Conservation (phyloP, 306 rosid species). For the Medicago lupulina region DNA sequence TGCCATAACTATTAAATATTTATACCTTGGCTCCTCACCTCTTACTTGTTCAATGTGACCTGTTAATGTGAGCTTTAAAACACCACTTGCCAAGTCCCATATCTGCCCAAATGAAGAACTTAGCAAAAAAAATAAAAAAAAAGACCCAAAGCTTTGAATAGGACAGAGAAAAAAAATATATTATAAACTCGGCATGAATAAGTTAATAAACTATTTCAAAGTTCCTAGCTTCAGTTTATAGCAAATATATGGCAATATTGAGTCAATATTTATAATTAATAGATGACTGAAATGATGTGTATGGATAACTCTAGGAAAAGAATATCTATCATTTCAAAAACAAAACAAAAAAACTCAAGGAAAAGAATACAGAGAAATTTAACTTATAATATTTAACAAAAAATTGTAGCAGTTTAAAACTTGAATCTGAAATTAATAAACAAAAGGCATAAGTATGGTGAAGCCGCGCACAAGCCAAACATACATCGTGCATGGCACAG, state of each 20-base stretch:
- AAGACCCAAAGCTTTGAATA: constrained; percentile 31
- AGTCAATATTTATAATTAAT: background rate
- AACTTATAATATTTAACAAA: background rate
- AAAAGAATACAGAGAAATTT: constrained; percentile 18
- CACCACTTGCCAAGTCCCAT: constrained; percentile 96
- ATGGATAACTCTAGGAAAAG: constrained; percentile 10
- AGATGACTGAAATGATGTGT: background rate
- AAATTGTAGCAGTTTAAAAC: constrained; percentile 3
- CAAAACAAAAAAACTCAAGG: no score
- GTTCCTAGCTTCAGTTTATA: background rate
- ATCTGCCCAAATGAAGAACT: constrained; percentile 65
- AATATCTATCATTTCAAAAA: background rate
- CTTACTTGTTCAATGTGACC: constrained; percentile 97
- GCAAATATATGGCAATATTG: background rate
- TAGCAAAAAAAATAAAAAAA: background rate
- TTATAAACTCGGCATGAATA: constrained; percentile 7
- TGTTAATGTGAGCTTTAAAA: constrained; percentile 84
- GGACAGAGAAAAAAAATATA: constrained; percentile 7
- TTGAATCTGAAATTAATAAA: constrained; percentile 16
- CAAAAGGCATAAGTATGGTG: constrained; percentile 5
- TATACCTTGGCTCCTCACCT: constrained; percentile 59
- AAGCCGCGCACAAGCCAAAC: background rate
- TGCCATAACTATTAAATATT: constrained; percentile 12
- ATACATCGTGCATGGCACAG: background rate
- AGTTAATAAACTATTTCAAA: constrained; percentile 29